phyloP scores from a whole-genome alignment of 495 filamentous ascomycete species.

The Penicillium alfredii region DNA sequence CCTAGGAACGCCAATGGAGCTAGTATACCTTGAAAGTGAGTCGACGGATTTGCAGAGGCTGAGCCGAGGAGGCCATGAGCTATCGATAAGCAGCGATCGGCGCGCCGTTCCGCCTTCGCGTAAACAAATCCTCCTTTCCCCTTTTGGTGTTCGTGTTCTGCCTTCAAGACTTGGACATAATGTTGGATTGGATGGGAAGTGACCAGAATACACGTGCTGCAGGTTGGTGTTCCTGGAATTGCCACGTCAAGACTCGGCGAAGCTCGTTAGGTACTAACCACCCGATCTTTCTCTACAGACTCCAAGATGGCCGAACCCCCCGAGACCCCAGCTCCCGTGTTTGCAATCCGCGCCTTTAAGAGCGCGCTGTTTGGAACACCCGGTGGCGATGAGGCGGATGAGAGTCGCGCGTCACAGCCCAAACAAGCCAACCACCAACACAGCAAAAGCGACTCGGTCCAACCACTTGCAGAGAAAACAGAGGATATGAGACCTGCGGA shows the following conservation, averaged over 20 bases:
- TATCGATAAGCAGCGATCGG: conserved; percentile 14
- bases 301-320: conserved; percentile 56
- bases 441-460: conserved; percentile 18
- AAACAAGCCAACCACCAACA: conserved; percentile 19
- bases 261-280: no score
- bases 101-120: conserved; percentile 16
- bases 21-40: no score
- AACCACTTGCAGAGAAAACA: conserved; percentile 17
- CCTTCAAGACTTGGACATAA: conserved; percentile 22
- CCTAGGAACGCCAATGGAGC: no score
- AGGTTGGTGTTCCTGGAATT: conserved; percentile 10
- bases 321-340: conserved; percentile 89
- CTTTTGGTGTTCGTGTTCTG: no score
- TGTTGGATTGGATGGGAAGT: conserved; percentile 52
- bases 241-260: conserved; percentile 10
- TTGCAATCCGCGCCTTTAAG: conserved; percentile 88
- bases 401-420: conserved; percentile 11
- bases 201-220: conserved; percentile 40
- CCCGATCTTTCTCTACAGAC: conserved; percentile 17
- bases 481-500: conserved; percentile 21
- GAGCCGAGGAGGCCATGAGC: no score
- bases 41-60: no score
- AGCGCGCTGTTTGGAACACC: conserved; percentile 89
- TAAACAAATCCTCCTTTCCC: conserved; percentile 14
- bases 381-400: conserved; percentile 40